Evolutionary conservation across 495 filamentous ascomycete species (phyloP), one percentile per base, ranked within the genome.

Genomic region (Penicillium psychrofluorescens): DNA sequence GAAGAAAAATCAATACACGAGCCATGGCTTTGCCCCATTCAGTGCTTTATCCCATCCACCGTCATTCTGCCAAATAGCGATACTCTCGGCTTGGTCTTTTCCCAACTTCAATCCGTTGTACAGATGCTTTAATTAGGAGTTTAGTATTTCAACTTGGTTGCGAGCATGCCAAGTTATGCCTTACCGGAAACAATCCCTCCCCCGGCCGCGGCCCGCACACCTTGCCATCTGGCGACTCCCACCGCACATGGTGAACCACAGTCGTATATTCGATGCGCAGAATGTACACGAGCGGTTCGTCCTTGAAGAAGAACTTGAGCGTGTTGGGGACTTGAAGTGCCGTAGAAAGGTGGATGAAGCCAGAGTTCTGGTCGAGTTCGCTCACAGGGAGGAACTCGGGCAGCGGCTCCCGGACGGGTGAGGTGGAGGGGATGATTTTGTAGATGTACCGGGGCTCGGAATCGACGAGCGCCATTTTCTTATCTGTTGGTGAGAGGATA

Each of bases 261-360:
- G 77, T 47, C 78, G 80, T 6, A 85, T 95, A 90, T 46, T 74
- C 35, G 71, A 91, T 61, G 76, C 89, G 49, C 75, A 95, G 62
- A 62, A 91, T 62, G 74, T 95, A 56, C 76, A 90, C 38, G 75
- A 88, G 55, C 62, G 80, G 56, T 67, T 96, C 48, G 77, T 88
- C 47, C 54, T 88, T 50, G 84, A 89, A 45, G 80, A 91, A 49
- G 64, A 84, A 53, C 64, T 95, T 70, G 35, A 73, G 39, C 0
- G 69, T 73, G 31, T 64, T 66, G 31, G 64, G 59, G 4, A 73
- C 59, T 37, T 73, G 69, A 11, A 59, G 51, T 16, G 66, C 59
- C 27, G 54, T 63, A 7, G 67, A 71, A 2, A 73, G 63, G 41
- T 73, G 69, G 37, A 73, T 56, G 36, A 68, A 73, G 34, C 62